These are phyloP conservation scores for Pichia gijzeniarum DNA, from an alignment of 805 yeast species.

Conservation along the genomic window DNA sequence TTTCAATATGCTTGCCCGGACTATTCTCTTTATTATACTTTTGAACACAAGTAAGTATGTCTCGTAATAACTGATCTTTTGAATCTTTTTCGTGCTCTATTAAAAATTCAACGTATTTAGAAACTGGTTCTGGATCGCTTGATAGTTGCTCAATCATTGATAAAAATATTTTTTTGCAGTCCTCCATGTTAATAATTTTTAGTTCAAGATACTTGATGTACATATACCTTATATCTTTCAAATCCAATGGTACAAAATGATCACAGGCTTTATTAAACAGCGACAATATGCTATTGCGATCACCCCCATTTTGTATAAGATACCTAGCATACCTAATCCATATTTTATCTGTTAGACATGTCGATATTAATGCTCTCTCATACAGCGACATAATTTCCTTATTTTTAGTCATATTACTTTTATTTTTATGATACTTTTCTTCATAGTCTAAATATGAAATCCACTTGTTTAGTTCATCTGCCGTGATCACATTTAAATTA, in stretches of 20 bases:
- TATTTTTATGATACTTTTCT: slow-evolving; percentile 15
- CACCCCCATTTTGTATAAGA: slow-evolving; percentile 30
- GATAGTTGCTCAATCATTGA: slow-evolving; percentile 12
- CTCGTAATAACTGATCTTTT: slow-evolving; percentile 7
- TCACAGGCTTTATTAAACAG: slow-evolving; percentile 49
- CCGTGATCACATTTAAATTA: slow-evolving; percentile 39
- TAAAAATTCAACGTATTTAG: slow-evolving; percentile 11
- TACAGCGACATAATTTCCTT: slow-evolving; percentile 41
- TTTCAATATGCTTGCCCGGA: background rate
- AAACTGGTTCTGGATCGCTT: slow-evolving; percentile 11
- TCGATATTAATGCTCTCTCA: slow-evolving; percentile 69
- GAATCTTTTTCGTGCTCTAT: slow-evolving; percentile 9
- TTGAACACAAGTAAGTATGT: slow-evolving; percentile 15
- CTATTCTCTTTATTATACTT: slow-evolving; percentile 14
- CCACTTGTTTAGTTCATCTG: slow-evolving; percentile 52
- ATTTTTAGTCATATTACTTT: slow-evolving; percentile 9
- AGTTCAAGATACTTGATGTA: slow-evolving; percentile 24
- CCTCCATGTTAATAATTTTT: slow-evolving; percentile 16
- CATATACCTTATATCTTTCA: slow-evolving; percentile 24
- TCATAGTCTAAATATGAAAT: slow-evolving; percentile 50
- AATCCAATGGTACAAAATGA: slow-evolving; percentile 29
- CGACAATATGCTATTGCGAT: slow-evolving; percentile 26
- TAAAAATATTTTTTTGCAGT: slow-evolving; percentile 18
- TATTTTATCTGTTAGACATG: slow-evolving; percentile 48
- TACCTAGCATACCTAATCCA: slow-evolving; percentile 69